phyloP scores from a whole-genome alignment of 75 land plant genomes.

The Cupressus sempervirens region DNA sequence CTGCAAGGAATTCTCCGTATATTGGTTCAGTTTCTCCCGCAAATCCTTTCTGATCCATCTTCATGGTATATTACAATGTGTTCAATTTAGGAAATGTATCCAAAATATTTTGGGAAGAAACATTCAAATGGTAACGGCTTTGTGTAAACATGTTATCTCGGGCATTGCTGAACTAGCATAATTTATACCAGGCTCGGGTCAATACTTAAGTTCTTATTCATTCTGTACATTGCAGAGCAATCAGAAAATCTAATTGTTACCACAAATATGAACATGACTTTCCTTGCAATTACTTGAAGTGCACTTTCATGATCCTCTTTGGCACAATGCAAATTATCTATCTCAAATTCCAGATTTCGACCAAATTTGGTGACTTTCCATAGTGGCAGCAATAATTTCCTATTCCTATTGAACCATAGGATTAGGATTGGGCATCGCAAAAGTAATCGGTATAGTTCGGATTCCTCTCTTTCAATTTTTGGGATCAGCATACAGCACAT shows the following conservation, averaged over 20 bases:
- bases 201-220: neutral
- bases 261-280: conserved; percentile 17
- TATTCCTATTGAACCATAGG: conserved; percentile 19
- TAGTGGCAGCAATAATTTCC: conserved; percentile 21
- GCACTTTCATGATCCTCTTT: conserved; percentile 14
- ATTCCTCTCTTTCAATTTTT: neutral
- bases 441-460: conserved; percentile 8
- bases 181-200: neutral
- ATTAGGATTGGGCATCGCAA: conserved; percentile 15
- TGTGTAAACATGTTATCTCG: neutral
- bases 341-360: conserved; percentile 21
- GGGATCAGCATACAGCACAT: neutral
- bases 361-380: conserved; percentile 23
- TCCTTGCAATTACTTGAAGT: conserved; percentile 7
- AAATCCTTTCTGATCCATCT: neutral
- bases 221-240: conserved; percentile 9
- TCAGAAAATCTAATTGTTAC: conserved; percentile 19
- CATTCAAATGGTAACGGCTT: neutral
- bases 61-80: neutral
- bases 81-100: neutral
- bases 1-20: neutral
- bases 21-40: neutral
- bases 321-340: conserved; percentile 10
- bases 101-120: neutral
- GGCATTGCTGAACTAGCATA: neutral